Evolutionary conservation across 768 basidiomycete species (phyloP).

Genomic region (Lactarius pseudohatsudake): DNA sequence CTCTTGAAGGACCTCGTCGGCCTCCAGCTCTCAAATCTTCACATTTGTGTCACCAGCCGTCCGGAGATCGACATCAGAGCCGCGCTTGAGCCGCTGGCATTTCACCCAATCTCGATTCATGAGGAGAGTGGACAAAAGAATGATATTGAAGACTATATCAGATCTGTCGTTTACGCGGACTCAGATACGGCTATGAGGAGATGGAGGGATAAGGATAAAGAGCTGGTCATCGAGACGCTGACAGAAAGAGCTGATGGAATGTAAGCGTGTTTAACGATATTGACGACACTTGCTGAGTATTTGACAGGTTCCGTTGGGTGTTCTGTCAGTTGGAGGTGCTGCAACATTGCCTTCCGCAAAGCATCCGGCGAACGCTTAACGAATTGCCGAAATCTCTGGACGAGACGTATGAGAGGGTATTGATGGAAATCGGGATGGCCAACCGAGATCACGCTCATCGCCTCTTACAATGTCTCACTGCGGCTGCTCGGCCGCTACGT

Average conservation of each 20-base stretch:
- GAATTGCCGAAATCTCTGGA: too few species aligned
- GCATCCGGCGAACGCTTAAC: too few species aligned
- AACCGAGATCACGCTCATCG: too few species aligned
- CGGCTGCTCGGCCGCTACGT: too few species aligned
- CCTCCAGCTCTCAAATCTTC: background rate
- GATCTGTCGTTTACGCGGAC: background rate
- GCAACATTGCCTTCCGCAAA: too few species aligned
- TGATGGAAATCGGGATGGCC: too few species aligned
- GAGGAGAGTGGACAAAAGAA: background rate
- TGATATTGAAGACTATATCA: background rate
- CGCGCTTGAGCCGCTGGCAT: background rate
- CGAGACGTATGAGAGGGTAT: too few species aligned
- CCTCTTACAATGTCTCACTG: too few species aligned
- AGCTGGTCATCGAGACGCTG: background rate
- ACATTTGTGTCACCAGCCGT: background rate
- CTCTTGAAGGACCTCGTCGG: background rate
- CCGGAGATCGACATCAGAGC: background rate
- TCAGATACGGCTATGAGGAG: background rate
- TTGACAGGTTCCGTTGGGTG: too few species aligned
- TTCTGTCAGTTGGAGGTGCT: too few species aligned
- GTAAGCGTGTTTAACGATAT: background rate
- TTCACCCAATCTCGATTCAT: background rate
- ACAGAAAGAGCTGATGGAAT: background rate
- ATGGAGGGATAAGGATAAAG: background rate
- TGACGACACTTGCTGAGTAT: too few species aligned